Percentiles rank a stretch among this genome's conserved stretches.
Conservation (phyloP, 2,329 filamentous ascomycete species). For the Cladosporium oxysporum region DNA sequence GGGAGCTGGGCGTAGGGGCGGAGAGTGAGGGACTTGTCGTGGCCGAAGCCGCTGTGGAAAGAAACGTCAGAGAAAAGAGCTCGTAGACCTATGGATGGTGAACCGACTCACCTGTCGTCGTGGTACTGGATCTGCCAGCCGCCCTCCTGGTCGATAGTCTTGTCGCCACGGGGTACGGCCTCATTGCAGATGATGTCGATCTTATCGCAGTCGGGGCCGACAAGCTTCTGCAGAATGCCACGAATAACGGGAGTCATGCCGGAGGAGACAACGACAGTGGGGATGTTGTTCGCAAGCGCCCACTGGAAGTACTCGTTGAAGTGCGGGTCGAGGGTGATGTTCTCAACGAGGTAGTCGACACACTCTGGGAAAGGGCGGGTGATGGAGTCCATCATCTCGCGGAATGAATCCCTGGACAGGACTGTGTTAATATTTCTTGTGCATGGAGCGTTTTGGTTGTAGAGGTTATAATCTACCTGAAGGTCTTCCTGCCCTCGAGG, state of each 20-base stretch:
- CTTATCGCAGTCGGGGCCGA: slow-evolving; percentile 75
- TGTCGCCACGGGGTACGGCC: slow-evolving; percentile 66
- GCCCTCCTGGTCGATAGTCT: slow-evolving; percentile 73
- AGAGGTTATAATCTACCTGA: slow-evolving; percentile 55
- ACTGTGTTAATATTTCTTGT: not conserved
- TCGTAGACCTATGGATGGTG: not conserved
- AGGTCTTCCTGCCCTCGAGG: slow-evolving; percentile 68
- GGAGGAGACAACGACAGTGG: slow-evolving; percentile 86
- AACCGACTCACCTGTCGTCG: slow-evolving; percentile 67
- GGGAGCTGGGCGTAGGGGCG: slow-evolving; percentile 79
- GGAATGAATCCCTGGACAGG: slow-evolving; percentile 71
- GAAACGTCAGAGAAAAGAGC: not conserved
- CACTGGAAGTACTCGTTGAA: slow-evolving; percentile 89
- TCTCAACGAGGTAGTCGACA: slow-evolving; percentile 72
- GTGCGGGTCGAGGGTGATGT: slow-evolving; percentile 84
- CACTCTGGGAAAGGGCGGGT: slow-evolving; percentile 78
- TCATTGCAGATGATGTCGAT: slow-evolving; percentile 92
- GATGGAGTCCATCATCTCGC: slow-evolving; percentile 88
- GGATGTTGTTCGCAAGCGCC: slow-evolving; percentile 78
- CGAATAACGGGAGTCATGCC: slow-evolving; percentile 93
- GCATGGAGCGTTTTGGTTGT: not conserved
- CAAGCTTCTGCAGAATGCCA: slow-evolving; percentile 74
- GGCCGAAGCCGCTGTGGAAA: slow-evolving; percentile 71
- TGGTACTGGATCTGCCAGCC: slow-evolving; percentile 90
- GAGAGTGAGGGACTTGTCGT: slow-evolving; percentile 93